Conservation (phyloP, 768 basidiomycete genomes). For the Kwoniella sp. region DNA sequence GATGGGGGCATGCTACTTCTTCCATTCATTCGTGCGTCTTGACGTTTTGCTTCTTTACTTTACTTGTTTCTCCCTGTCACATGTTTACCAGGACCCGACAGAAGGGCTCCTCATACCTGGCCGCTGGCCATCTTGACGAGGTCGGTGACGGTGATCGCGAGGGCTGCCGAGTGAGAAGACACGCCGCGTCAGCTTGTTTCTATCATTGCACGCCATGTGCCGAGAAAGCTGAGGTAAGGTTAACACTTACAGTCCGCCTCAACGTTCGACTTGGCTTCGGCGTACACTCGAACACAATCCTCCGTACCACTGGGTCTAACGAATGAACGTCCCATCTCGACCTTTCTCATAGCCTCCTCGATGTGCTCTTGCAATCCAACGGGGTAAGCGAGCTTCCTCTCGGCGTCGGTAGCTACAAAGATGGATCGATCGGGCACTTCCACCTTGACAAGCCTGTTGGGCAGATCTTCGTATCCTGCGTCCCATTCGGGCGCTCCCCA, state of each 20-base stretch:
- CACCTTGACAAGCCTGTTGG: slow-evolving; percentile 93
- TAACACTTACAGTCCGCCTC: slow-evolving; percentile 77
- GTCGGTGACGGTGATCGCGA: slow-evolving; percentile 28
- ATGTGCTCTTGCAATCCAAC: slow-evolving; percentile 77
- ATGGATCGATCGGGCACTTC: slow-evolving; percentile 75
- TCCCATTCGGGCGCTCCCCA: slow-evolving; percentile 88
- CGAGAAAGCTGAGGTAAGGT: too few species aligned
- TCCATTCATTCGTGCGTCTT: not conserved
- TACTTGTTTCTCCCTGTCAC: not conserved
- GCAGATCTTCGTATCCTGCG: slow-evolving; percentile 85
- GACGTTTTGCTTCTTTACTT: not conserved
- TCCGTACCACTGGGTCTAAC: slow-evolving; percentile 97
- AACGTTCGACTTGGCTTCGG: slow-evolving; percentile 74
- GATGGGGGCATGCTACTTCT: not conserved
- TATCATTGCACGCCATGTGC: not conserved
- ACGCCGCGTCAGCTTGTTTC: not conserved
- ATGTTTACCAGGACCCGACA: too few species aligned
- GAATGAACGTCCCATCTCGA: slow-evolving; percentile 84
- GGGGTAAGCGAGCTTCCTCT: slow-evolving; percentile 81
- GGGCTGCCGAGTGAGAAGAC: slow-evolving; percentile 13
- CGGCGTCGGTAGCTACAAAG: slow-evolving; percentile 92
- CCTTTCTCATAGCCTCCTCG: slow-evolving; percentile 75
- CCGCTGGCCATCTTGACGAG: slow-evolving; percentile 25
- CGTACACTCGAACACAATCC: slow-evolving; percentile 96
- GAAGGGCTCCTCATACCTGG: slow-evolving; percentile 13